Evolutionary conservation across 345 rosid genomes (phyloP).

Genomic region (Hibiscus tridactylites): DNA sequence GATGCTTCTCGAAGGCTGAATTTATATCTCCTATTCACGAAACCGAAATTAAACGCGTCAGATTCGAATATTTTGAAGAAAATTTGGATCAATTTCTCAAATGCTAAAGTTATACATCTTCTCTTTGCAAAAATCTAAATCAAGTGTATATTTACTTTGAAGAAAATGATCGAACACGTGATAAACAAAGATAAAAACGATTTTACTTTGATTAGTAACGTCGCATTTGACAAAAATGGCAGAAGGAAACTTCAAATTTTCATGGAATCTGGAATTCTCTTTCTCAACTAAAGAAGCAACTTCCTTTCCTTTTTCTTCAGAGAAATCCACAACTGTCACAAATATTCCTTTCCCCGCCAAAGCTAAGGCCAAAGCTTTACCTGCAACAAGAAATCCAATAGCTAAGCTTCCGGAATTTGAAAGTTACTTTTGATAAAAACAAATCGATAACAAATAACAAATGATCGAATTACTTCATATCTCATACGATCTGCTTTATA

Average conservation of each 20-base stretch:
- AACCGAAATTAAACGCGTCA: neutral
- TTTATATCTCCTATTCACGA: conserved; percentile 46
- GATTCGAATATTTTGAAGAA: neutral
- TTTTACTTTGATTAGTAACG: conserved; percentile 57
- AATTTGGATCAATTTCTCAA: neutral
- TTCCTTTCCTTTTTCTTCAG: conserved; percentile 71
- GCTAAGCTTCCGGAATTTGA: too few relatives aligned
- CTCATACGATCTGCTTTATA: neutral
- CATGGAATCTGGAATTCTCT: conserved; percentile 55
- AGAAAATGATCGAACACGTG: neutral
- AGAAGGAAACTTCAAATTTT: conserved; percentile 44
- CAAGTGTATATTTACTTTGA: neutral
- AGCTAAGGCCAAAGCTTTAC: conserved; percentile 75
- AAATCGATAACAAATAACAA: neutral
- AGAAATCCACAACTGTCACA: conserved; percentile 64
- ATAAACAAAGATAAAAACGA: neutral
- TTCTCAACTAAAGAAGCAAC: conserved; percentile 41
- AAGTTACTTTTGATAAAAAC: too few relatives aligned
- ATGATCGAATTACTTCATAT: neutral
- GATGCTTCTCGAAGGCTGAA: conserved; percentile 77
- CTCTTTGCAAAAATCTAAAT: neutral
- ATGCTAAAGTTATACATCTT: neutral
- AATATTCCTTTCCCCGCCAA: conserved; percentile 78
- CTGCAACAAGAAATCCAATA: conserved; percentile 31
- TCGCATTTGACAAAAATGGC: conserved; percentile 66